phyloP scores from a whole-genome alignment of 1,284 basidiomycete species.

The Leccinum griseonigrum region DNA sequence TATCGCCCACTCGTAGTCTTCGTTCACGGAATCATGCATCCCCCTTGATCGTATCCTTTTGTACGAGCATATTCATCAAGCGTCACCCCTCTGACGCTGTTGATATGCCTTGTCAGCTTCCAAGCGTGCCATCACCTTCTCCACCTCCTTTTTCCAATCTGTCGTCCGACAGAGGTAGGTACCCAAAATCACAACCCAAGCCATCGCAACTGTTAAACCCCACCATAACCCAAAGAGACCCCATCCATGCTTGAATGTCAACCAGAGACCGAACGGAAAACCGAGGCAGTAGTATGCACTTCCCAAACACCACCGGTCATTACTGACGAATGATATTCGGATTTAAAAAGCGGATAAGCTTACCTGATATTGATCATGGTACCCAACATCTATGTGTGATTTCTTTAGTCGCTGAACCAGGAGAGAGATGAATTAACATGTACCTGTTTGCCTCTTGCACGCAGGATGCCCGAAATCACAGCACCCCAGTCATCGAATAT shows the following conservation, averaged over 20 bases:
- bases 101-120: constrained; percentile 30
- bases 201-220: constrained; percentile 59
- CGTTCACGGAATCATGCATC: neutral
- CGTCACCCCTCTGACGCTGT: constrained; percentile 3
- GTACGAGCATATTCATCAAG: constrained; percentile 9
- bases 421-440: constrained; percentile 1
- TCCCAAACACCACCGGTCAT: neutral
- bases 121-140: constrained; percentile 53
- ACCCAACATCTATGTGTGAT: constrained; percentile 47
- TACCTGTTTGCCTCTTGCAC: constrained; percentile 74
- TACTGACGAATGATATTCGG: neutral
- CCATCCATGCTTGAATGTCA: constrained; percentile 53
- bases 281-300: constrained; percentile 69
- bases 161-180: constrained; percentile 50
- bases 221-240: constrained; percentile 64
- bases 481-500: constrained; percentile 73
- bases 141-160: constrained; percentile 64
- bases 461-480: constrained; percentile 72
- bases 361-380: constrained; percentile 64
- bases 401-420: constrained; percentile 1
- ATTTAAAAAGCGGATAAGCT: constrained; percentile 7
- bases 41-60: neutral
- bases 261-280: constrained; percentile 63
- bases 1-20: neutral
- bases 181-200: constrained; percentile 50